Conservation (phyloP, 768 basidiomycete species). For the Tulasnella sp. region DNA sequence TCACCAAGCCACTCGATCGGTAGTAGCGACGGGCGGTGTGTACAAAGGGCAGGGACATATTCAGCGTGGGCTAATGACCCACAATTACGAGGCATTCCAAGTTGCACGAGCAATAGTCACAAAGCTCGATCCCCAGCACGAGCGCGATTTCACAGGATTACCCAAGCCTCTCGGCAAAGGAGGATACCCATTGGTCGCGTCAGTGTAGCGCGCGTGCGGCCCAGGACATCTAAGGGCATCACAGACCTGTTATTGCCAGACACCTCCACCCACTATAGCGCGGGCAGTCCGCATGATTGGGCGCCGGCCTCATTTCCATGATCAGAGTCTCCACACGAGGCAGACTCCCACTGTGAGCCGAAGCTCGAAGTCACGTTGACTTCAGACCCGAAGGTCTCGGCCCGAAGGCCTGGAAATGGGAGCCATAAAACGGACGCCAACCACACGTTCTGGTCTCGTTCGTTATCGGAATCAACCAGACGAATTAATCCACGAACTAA, state of each 20-base stretch:
- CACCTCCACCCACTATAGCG: slow-evolving; percentile 67
- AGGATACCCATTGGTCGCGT: slow-evolving; percentile 75
- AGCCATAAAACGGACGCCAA: slow-evolving; percentile 34
- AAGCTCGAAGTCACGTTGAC: slow-evolving; percentile 69
- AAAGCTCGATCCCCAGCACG: slow-evolving; percentile 82
- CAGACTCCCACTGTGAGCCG: slow-evolving; percentile 59
- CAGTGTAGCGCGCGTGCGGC: slow-evolving; percentile 81
- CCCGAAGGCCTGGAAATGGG: too few species aligned
- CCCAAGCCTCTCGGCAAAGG: slow-evolving; percentile 66
- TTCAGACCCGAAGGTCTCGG: too few species aligned
- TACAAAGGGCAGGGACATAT: slow-evolving; percentile 87
- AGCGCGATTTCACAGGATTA: slow-evolving; percentile 72
- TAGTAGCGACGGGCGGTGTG: slow-evolving; percentile 85
- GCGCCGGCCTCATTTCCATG: slow-evolving; percentile 22
- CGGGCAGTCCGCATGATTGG: background rate
- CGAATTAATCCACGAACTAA: slow-evolving; percentile 91
- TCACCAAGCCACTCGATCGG: slow-evolving; percentile 87
- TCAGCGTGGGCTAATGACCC: slow-evolving; percentile 83
- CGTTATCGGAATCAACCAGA: slow-evolving; percentile 95
- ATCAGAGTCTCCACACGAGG: slow-evolving; percentile 75
- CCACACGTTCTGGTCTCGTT: slow-evolving; percentile 73
- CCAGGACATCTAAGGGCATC: slow-evolving; percentile 87
- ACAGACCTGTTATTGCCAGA: slow-evolving; percentile 88
- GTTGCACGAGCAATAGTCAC: slow-evolving; percentile 88
- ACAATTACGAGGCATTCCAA: slow-evolving; percentile 82